A percentile compares a stretch with the other conserved stretches of the same genome.
Conservation (phyloP, 805 yeast genomes). For the Ogataea chonburiensis region DNA sequence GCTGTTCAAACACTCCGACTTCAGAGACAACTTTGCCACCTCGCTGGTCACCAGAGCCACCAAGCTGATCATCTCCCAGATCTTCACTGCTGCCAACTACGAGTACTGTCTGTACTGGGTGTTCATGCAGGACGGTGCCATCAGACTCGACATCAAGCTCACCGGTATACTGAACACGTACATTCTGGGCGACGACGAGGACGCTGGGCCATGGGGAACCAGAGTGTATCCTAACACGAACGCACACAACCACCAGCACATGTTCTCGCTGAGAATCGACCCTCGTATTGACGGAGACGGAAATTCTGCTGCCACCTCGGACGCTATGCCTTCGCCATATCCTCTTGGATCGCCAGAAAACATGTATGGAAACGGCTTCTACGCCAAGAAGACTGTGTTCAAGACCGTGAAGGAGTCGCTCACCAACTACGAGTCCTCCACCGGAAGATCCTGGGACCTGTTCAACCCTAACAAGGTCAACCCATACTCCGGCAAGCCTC, state of each 20-base stretch:
- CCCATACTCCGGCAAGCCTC: constrained; percentile 71
- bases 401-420: constrained; percentile 67
- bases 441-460: constrained; percentile 75
- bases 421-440: constrained; percentile 57
- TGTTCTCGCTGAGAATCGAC: constrained; percentile 73
- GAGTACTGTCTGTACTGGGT: constrained; percentile 85
- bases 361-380: constrained; percentile 77
- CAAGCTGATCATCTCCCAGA: constrained; percentile 70
- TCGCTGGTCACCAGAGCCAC: constrained; percentile 74
- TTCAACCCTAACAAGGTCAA: constrained; percentile 69
- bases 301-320: constrained; percentile 69
- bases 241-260: constrained; percentile 86
- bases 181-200: constrained; percentile 62
- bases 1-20: constrained; percentile 78
- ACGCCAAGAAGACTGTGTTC: constrained; percentile 61
- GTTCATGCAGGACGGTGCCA: constrained; percentile 81
- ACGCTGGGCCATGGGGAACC: constrained; percentile 75
- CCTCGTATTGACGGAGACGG: constrained; percentile 81
- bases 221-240: constrained; percentile 75
- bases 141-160: constrained; percentile 73
- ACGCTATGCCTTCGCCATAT: constrained; percentile 57
- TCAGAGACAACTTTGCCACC: constrained; percentile 75
- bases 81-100: constrained; percentile 84
- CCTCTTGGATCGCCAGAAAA: constrained; percentile 68
- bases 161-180: constrained; percentile 83